These are phyloP conservation scores for Diaporthe sp. DNA, from an alignment of 2,329 filamentous ascomycete genomes.

Conservation along the genomic window DNA sequence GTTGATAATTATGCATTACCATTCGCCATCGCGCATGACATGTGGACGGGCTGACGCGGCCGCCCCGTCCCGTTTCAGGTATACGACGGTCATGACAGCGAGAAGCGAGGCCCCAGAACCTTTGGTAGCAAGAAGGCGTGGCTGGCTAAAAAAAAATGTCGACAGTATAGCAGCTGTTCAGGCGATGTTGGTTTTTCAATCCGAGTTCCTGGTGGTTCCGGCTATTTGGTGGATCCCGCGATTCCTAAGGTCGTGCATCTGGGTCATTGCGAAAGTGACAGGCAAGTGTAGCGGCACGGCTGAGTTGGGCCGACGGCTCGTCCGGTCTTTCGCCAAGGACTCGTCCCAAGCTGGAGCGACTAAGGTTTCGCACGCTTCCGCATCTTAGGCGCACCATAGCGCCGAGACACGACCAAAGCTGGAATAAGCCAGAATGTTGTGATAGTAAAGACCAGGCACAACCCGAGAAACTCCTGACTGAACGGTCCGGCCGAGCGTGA, in stretches of 20 bases:
- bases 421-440: not conserved
- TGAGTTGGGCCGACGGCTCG: slow-evolving; percentile 20
- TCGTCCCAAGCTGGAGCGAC: slow-evolving; percentile 13
- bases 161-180: not conserved
- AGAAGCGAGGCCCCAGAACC: slow-evolving; percentile 13
- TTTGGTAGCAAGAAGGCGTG: not conserved
- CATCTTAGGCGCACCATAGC: not conserved
- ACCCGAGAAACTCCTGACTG: slow-evolving; percentile 7
- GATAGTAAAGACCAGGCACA: not conserved
- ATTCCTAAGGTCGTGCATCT: not conserved
- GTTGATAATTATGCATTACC: slow-evolving; percentile 41
- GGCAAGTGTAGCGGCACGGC: not conserved
- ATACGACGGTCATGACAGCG: not conserved
- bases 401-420: slow-evolving; percentile 5
- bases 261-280: not conserved
- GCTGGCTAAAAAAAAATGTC: slow-evolving; percentile 13
- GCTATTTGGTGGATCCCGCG: not conserved
- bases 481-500: slow-evolving; percentile 13
- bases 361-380: not conserved
- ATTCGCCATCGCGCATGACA: slow-evolving; percentile 33
- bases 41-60: slow-evolving; percentile 26
- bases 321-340: slow-evolving; percentile 17
- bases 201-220: slow-evolving; percentile 10
- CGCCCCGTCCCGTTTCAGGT: slow-evolving; percentile 6
- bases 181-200: not conserved